A percentile compares a stretch with the other conserved stretches of the same genome.
phyloP scores from a whole-genome alignment of 2,329 filamentous ascomycete species.

The Corynespora cassiicola region DNA sequence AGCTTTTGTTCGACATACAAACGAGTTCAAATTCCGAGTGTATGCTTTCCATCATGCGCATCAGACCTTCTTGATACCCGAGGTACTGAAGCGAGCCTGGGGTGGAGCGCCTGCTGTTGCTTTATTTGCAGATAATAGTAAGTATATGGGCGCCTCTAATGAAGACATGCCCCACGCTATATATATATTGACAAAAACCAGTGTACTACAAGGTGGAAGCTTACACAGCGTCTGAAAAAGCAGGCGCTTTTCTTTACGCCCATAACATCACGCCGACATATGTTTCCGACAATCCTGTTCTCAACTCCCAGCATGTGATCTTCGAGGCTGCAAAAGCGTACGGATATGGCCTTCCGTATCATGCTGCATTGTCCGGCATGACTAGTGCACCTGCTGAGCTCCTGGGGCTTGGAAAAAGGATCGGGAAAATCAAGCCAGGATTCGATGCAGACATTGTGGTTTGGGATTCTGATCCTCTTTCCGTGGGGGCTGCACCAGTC shows the following conservation, averaged over 20 bases:
- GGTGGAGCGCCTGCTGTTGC: slow-evolving; percentile 53
- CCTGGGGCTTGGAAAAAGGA: slow-evolving; percentile 46
- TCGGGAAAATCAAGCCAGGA: slow-evolving; percentile 49
- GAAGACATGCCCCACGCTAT: neutral
- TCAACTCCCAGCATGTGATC: slow-evolving; percentile 73
- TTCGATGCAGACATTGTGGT: slow-evolving; percentile 53
- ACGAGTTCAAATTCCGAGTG: slow-evolving; percentile 73
- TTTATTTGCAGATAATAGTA: slow-evolving; percentile 72
- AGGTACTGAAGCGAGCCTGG: slow-evolving; percentile 56
- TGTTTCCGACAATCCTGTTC: slow-evolving; percentile 73
- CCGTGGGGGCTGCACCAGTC: slow-evolving; percentile 46
- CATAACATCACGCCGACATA: slow-evolving; percentile 70
- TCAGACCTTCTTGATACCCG: slow-evolving; percentile 70
- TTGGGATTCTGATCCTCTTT: slow-evolving; percentile 53
- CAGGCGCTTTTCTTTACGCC: slow-evolving; percentile 71
- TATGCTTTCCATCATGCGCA: slow-evolving; percentile 75
- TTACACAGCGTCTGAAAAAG: slow-evolving; percentile 69
- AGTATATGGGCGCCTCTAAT: slow-evolving; percentile 3
- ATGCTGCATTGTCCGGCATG: slow-evolving; percentile 48
- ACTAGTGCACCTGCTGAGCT: slow-evolving; percentile 49
- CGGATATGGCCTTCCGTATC: slow-evolving; percentile 48
- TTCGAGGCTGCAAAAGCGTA: slow-evolving; percentile 61
- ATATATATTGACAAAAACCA: neutral
- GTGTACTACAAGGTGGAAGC: slow-evolving; percentile 74
- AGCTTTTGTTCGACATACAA: slow-evolving; percentile 72